A percentile compares a stretch with the other conserved stretches of the same genome.
Conservation (phyloP, 257 asterid species). For the Cynanchum wilfordii region DNA sequence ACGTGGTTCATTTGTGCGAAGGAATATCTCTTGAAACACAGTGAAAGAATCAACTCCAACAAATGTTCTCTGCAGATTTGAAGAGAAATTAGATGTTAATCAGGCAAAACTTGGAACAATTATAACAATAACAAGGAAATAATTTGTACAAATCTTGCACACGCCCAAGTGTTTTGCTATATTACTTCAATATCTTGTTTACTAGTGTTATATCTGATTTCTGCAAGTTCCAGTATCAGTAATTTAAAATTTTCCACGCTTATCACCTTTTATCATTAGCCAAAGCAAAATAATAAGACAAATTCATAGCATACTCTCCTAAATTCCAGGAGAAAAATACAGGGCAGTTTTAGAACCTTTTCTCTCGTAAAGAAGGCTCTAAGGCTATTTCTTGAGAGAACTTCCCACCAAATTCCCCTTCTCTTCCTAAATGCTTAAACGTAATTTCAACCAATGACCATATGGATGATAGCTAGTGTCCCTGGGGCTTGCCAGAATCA, state of each 20-base stretch:
- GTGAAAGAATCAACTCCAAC: slow-evolving; percentile 86
- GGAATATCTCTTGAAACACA: slow-evolving; percentile 85
- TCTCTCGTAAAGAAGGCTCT: neutral
- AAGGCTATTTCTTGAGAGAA: neutral
- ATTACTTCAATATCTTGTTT: neutral
- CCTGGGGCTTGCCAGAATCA: neutral
- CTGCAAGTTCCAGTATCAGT: neutral
- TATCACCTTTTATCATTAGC: neutral
- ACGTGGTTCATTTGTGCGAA: slow-evolving; percentile 67
- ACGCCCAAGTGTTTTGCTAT: neutral
- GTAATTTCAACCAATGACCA: neutral
- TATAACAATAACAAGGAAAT: neutral
- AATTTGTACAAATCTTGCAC: neutral
- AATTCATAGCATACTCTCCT: neutral
- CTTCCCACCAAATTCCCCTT: neutral
- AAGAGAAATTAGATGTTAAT: neutral
- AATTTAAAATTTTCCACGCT: neutral
- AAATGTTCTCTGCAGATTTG: slow-evolving; percentile 69
- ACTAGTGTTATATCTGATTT: neutral
- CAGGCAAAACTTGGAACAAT: neutral
- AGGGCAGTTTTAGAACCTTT: neutral
- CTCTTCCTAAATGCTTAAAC: neutral
- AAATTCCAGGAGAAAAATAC: neutral
- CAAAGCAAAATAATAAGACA: neutral
- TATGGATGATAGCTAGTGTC: neutral